phyloP scores from a whole-genome alignment of 495 filamentous ascomycete genomes.

The Lindgomyces ingoldianus region DNA sequence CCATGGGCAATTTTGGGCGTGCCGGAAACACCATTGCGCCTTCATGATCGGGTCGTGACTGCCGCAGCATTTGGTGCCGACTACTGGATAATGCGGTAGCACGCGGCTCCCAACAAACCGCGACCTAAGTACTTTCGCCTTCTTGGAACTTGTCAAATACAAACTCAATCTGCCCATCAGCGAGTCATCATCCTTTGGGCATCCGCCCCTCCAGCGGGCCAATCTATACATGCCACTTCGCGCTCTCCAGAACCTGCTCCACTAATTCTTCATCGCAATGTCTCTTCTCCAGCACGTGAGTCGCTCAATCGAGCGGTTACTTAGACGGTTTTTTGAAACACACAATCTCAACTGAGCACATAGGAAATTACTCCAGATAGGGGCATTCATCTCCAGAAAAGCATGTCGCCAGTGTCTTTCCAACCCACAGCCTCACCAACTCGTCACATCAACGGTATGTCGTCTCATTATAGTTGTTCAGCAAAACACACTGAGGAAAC shows the following conservation, averaged over 20 bases:
- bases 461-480: conserved; percentile 3
- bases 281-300: background rate
- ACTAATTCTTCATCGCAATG: background rate
- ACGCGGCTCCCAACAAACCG: too few relatives aligned
- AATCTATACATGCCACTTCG: background rate
- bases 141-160: too few relatives aligned
- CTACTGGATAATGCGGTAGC: too few relatives aligned
- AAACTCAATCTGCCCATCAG: too few relatives aligned
- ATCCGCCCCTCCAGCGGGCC: too few relatives aligned
- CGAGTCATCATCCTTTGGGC: too few relatives aligned
- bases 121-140: too few relatives aligned
- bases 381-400: background rate
- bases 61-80: too few relatives aligned
- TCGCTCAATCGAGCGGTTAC: conserved; percentile 3
- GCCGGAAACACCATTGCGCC: background rate
- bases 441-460: background rate
- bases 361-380: background rate
- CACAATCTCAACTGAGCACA: background rate
- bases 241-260: background rate
- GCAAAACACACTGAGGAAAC: conserved; percentile 19
- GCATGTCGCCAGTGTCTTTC: background rate
- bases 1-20: background rate
- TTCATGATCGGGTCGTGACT: background rate
- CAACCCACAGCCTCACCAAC: background rate
- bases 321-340: background rate